Evolutionary conservation across 495 filamentous ascomycete genomes (phyloP).

Genomic region (Aspergillus baeticus): DNA sequence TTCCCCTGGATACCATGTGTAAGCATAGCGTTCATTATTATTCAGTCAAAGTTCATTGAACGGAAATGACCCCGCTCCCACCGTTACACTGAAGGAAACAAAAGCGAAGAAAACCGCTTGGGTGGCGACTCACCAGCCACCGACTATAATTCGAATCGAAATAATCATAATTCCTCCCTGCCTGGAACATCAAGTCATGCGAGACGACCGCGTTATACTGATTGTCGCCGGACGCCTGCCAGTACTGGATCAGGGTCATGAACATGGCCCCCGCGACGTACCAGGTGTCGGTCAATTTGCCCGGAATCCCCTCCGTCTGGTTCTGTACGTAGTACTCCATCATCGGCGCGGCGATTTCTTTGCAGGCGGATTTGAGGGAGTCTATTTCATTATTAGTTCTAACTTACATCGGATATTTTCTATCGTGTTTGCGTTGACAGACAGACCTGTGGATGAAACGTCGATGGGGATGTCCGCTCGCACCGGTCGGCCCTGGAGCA

Average conservation of each 20-base stretch:
- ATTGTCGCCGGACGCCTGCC: conserved; percentile 61
- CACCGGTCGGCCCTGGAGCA: too few relatives aligned
- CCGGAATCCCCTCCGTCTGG: conserved; percentile 54
- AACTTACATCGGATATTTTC: too few relatives aligned
- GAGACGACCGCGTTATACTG: conserved; percentile 57
- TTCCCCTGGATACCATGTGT: conserved; percentile 34
- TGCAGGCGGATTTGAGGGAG: conserved; percentile 62
- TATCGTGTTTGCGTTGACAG: too few relatives aligned
- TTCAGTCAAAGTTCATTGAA: too few relatives aligned
- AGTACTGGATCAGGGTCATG: conserved; percentile 68
- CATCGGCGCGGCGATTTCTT: conserved; percentile 55
- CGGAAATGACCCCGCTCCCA: too few relatives aligned
- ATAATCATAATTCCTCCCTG: conserved; percentile 52
- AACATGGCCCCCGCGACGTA: conserved; percentile 71
- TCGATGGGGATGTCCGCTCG: too few relatives aligned
- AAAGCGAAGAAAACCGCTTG: conserved; percentile 65
- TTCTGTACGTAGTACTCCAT: conserved; percentile 65
- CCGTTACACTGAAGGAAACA: conserved; percentile 67
- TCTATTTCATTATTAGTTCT: conserved; percentile 36
- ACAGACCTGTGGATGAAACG: too few relatives aligned
- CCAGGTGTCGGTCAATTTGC: conserved; percentile 54
- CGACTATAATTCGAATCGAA: conserved; percentile 60
- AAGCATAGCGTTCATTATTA: too few relatives aligned
- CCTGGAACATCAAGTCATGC: conserved; percentile 58
- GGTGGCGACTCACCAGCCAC: conserved; percentile 38